Evolutionary conservation across 805 yeast genomes (phyloP).

Genomic region (Teunomyces pallodes): DNA sequence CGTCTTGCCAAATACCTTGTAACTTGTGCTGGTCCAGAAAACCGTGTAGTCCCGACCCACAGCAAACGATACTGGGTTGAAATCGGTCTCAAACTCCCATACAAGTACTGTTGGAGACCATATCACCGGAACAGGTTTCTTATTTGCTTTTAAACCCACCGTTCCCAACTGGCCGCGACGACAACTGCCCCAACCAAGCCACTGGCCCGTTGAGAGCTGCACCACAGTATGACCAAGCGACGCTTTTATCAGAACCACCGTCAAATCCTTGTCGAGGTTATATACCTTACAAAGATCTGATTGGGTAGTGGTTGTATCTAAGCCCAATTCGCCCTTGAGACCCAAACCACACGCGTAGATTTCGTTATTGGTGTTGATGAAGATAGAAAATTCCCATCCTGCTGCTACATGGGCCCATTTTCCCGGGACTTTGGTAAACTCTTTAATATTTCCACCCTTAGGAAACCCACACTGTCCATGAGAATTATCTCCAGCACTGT

Average conservation of each 20-base stretch:
- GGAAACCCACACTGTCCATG: slow-evolving; percentile 51
- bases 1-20: slow-evolving; percentile 7
- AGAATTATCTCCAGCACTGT: slow-evolving; percentile 57
- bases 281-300: slow-evolving; percentile 9
- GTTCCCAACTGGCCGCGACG: slow-evolving; percentile 56
- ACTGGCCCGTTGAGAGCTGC: slow-evolving; percentile 35
- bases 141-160: neutral
- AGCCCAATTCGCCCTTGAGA: slow-evolving; percentile 71
- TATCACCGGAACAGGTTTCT: slow-evolving; percentile 14
- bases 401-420: slow-evolving; percentile 53
- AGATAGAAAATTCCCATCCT: slow-evolving; percentile 77
- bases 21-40: slow-evolving; percentile 9
- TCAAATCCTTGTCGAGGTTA: neutral
- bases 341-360: slow-evolving; percentile 64
- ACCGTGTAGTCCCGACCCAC: slow-evolving; percentile 64
- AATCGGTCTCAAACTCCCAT: slow-evolving; percentile 12
- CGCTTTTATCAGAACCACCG: slow-evolving; percentile 19
- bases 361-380: slow-evolving; percentile 39
- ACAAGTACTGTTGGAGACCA: slow-evolving; percentile 20
- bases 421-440: slow-evolving; percentile 19
- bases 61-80: slow-evolving; percentile 15
- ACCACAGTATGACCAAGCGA: slow-evolving; percentile 49
- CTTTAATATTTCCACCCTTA: slow-evolving; percentile 3
- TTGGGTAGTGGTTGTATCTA: slow-evolving; percentile 19
- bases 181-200: slow-evolving; percentile 69